Evolutionary conservation across 305 asterid species (phyloP).

Genomic region (Andrographis paniculata): DNA sequence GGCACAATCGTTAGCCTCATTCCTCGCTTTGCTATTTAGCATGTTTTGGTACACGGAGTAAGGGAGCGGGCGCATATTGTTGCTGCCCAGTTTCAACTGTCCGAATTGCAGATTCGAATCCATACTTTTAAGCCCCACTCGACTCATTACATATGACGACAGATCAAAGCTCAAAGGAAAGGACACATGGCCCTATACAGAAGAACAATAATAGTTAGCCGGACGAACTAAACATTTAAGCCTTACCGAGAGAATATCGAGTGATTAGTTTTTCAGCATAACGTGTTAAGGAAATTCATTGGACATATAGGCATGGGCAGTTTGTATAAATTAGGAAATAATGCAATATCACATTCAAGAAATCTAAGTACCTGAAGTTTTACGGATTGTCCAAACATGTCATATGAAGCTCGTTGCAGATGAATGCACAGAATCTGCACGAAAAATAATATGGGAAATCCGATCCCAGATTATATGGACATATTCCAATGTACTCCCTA

Average conservation of each 20-base stretch:
- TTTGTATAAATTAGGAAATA: not conserved
- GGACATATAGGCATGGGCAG: conserved; percentile 3
- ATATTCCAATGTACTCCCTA: no score
- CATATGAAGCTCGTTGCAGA: conserved; percentile 82
- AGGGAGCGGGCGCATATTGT: conserved; percentile 19
- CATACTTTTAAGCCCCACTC: conserved; percentile 35
- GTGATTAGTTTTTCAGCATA: no score
- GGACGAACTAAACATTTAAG: not conserved
- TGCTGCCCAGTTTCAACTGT: conserved; percentile 14
- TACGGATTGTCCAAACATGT: conserved; percentile 56
- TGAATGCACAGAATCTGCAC: conserved; percentile 87
- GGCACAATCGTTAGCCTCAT: conserved; percentile 11
- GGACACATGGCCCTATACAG: conserved; percentile 63
- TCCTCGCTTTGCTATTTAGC: conserved; percentile 20
- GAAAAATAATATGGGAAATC: conserved; percentile 1
- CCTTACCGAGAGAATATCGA: not conserved
- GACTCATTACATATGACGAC: conserved; percentile 41
- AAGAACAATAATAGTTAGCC: conserved; percentile 1
- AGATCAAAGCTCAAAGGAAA: conserved; percentile 63
- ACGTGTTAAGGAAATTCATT: no score
- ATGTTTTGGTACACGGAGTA: conserved; percentile 24
- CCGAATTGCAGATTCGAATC: conserved; percentile 24
- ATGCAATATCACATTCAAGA: no score
- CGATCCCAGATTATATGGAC: no score
- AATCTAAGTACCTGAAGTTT: conserved; percentile 59